phyloP scores from a whole-genome alignment of 2,329 filamentous ascomycete species.

The Pseudogymnoascus sp. region DNA sequence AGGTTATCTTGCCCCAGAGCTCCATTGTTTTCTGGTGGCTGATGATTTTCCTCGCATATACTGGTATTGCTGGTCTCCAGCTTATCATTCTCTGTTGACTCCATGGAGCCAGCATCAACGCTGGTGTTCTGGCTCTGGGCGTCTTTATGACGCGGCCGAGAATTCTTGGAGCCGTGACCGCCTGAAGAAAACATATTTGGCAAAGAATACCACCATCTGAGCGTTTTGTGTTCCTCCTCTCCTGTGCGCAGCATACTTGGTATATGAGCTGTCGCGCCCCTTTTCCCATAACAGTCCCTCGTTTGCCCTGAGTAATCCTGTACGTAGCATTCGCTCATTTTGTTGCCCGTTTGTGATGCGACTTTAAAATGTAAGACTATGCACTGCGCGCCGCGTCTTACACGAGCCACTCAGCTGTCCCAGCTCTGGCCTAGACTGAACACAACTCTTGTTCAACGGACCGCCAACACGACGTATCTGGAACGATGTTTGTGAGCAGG shows the following conservation, averaged over 20 bases:
- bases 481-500: background rate
- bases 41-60: background rate
- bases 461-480: background rate
- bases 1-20: background rate
- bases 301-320: background rate
- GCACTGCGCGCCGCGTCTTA: background rate
- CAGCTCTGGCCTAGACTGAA: background rate
- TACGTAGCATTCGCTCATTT: background rate
- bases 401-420: background rate
- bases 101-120: background rate
- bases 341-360: background rate
- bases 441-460: background rate
- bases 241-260: no score
- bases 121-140: background rate
- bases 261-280: background rate
- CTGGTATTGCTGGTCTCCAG: background rate
- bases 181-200: background rate
- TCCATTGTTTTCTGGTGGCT: background rate
- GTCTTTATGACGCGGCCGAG: no score
- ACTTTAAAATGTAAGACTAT: background rate
- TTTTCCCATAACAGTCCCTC: no score
- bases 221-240: background rate
- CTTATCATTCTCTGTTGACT: background rate
- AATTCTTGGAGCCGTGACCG: background rate
- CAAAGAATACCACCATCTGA: background rate